Percentiles rank a stretch among this genome's conserved stretches.
Conservation (phyloP, 306 rosid genomes). For the Inga oerstediana region DNA sequence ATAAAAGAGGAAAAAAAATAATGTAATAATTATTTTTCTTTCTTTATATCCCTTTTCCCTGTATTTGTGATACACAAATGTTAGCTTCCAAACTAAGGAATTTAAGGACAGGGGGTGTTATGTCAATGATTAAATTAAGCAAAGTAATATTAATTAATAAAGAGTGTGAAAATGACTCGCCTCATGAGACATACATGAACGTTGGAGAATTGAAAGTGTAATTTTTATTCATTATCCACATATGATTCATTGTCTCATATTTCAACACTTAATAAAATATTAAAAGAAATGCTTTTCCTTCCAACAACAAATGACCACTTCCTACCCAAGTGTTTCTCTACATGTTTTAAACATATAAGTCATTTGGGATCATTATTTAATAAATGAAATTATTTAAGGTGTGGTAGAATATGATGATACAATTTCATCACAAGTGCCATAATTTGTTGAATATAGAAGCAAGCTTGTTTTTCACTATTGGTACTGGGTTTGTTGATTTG, state of each 20-base stretch:
- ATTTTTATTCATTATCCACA: neutral
- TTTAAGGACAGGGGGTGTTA: neutral
- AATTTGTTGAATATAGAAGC: neutral
- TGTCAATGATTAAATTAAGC: neutral
- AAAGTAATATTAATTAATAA: neutral
- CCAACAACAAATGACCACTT: neutral
- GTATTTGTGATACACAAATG: neutral
- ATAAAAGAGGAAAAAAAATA: neutral
- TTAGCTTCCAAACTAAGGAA: constrained; percentile 15
- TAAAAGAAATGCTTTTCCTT: neutral
- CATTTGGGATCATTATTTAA: neutral
- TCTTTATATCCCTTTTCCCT: neutral
- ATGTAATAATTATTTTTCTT: neutral
- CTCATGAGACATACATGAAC: neutral
- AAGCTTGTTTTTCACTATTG: neutral
- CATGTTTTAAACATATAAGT: neutral
- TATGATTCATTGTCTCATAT: neutral
- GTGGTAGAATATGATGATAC: neutral
- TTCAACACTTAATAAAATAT: neutral
- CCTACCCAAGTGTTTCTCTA: neutral
- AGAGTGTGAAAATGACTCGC: neutral
- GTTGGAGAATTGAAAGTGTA: neutral
- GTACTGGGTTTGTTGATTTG: neutral
- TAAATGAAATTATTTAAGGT: neutral
- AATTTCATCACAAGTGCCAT: neutral